These are phyloP conservation scores for Hyphodiscus hymeniophilus DNA, from an alignment of 495 filamentous ascomycete species.

Conservation along the genomic window DNA sequence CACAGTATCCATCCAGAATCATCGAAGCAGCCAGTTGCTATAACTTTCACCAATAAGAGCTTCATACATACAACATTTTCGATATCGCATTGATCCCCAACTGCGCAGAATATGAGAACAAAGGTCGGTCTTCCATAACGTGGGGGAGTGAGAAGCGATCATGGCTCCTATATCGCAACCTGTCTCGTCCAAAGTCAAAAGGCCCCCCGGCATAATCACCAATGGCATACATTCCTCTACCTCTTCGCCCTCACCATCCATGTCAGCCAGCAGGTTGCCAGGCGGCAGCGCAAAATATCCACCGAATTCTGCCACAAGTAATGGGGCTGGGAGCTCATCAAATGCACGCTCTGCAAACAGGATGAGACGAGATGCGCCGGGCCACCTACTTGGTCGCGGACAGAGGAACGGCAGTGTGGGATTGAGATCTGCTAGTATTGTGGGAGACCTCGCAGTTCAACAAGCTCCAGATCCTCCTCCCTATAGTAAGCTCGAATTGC, in stretches of 20 bases:
- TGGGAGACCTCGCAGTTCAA: constrained; percentile 27
- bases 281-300: constrained; percentile 33
- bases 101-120: too few species aligned
- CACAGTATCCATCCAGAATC: too few species aligned
- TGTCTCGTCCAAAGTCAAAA: constrained; percentile 55
- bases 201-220: constrained; percentile 47
- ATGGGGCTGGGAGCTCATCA: constrained; percentile 35
- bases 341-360: constrained; percentile 40
- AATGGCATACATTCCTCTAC: constrained; percentile 46
- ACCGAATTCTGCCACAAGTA: constrained; percentile 34
- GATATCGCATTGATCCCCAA: too few species aligned
- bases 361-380: constrained; percentile 35
- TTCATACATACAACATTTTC: too few species aligned
- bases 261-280: constrained; percentile 52
- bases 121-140: not conserved
- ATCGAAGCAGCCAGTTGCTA: too few species aligned
- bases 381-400: constrained; percentile 28
- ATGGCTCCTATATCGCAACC: constrained; percentile 22
- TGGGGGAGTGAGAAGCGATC: not conserved
- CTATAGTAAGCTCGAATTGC: constrained; percentile 30
- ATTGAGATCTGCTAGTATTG: constrained; percentile 35
- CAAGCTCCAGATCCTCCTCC: constrained; percentile 35
- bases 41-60: too few species aligned
- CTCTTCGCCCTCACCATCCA: constrained; percentile 58
- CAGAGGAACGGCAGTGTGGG: constrained; percentile 32